These are phyloP conservation scores for Edaphochlamys debaryana DNA, from an alignment of 139 green algal genomes.

Conservation along the genomic window DNA sequence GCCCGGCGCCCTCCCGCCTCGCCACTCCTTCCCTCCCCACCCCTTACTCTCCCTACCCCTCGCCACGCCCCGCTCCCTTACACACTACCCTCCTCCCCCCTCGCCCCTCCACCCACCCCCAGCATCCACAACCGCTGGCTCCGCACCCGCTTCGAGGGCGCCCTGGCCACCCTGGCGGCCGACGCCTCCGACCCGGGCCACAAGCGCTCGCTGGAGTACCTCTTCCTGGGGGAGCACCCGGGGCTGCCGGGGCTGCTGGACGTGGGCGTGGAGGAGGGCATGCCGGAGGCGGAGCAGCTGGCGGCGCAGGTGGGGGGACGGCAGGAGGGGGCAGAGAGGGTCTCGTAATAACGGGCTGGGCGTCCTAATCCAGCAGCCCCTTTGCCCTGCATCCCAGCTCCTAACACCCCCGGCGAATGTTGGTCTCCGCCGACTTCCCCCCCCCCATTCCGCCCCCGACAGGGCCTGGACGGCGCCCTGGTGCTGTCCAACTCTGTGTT, in stretches of 20 bases:
- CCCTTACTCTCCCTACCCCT: too few species aligned
- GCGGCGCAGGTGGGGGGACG: slow-evolving; percentile 23
- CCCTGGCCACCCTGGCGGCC: neutral
- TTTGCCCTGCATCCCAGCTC: too few species aligned
- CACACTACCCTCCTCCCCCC: too few species aligned
- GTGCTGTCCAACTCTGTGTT: slow-evolving; percentile 59
- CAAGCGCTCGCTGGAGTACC: slow-evolving; percentile 72
- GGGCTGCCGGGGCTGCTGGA: slow-evolving; percentile 56
- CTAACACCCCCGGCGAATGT: too few species aligned
- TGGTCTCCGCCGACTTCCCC: too few species aligned
- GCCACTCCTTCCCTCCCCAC: too few species aligned
- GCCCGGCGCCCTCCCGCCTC: too few species aligned
- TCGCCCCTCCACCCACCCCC: too few species aligned
- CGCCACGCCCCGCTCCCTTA: too few species aligned
- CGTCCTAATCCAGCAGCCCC: too few species aligned
- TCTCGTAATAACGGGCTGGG: too few species aligned
- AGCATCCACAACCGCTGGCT: slow-evolving; percentile 79
- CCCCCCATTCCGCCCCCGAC: too few species aligned
- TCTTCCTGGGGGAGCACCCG: slow-evolving; percentile 69
- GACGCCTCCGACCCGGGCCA: slow-evolving; percentile 44
- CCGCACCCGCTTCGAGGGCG: slow-evolving; percentile 64
- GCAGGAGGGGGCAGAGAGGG: neutral
- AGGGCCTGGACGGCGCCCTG: slow-evolving; percentile 64
- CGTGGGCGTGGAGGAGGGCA: slow-evolving; percentile 60
- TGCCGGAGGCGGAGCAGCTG: slow-evolving; percentile 40